Evolutionary conservation across 78 protist species (phyloP).

Genomic region (Protostelium mycophagum): DNA sequence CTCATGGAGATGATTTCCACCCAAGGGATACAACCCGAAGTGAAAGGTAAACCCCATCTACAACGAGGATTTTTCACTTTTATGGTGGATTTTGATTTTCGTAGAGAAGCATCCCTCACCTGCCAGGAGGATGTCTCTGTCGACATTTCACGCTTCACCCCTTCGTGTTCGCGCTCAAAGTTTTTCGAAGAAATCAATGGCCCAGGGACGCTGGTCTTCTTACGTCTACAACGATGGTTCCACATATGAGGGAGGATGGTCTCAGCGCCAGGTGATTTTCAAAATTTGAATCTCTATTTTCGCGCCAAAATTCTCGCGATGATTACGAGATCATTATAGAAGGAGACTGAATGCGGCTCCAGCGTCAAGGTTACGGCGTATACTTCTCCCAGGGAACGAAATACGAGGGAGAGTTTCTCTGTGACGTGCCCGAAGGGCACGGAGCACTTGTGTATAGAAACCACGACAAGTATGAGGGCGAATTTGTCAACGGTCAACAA

Average conservation of each 20-base stretch:
- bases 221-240: not conserved
- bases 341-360: too few relatives aligned
- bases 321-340: too few relatives aligned
- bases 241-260: not conserved
- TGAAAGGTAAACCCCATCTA: not conserved
- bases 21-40: not conserved
- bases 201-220: not conserved
- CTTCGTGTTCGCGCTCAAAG: not conserved
- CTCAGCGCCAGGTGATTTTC: not conserved
- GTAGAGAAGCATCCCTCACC: not conserved
- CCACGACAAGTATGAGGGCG: not conserved
- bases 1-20: not conserved
- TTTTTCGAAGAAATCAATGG: not conserved
- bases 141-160: not conserved
- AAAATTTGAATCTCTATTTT: not conserved
- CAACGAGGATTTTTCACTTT: not conserved
- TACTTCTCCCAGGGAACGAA: not conserved
- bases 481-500: not conserved
- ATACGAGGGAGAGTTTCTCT: not conserved
- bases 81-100: not conserved
- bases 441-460: not conserved
- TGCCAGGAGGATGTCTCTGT: not conserved
- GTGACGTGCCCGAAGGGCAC: not conserved
- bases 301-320: too few relatives aligned
- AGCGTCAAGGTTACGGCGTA: not conserved